Percentiles rank a stretch among this genome's conserved stretches.
Conservation (phyloP, 2,329 filamentous ascomycete genomes). For the Gliomastix tumulicola region DNA sequence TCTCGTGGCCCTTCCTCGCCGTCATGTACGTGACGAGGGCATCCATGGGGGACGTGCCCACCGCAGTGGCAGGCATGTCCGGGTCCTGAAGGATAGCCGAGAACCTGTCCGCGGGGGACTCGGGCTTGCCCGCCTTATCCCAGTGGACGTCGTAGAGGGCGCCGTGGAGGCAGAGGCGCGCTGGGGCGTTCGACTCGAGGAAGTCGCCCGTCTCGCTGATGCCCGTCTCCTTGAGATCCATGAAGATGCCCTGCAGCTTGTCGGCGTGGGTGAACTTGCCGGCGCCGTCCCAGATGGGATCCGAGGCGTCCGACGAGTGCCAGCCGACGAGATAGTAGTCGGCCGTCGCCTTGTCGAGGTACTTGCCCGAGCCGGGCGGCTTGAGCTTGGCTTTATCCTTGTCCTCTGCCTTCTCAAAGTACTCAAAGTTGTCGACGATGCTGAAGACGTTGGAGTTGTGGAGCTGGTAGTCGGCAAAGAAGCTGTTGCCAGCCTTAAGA, state of each 20-base stretch:
- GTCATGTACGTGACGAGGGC: conserved; percentile 23
- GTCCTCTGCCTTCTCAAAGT: conserved; percentile 8
- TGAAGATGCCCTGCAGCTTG: no score
- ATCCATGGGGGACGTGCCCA: conserved; percentile 31
- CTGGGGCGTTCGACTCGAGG: no score
- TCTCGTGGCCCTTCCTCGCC: conserved; percentile 13
- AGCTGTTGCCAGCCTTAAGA: conserved; percentile 16
- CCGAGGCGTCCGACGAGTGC: no score
- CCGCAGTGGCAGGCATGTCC: conserved; percentile 15
- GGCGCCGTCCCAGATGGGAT: no score
- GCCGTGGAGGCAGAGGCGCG: conserved; percentile 28
- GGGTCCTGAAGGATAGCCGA: conserved; percentile 10
- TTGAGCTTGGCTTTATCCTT: no score
- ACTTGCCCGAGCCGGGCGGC: no score
- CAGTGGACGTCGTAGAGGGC: conserved; percentile 29
- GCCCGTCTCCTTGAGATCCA: no score
- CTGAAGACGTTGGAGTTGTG: conserved; percentile 33
- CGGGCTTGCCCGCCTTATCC: conserved; percentile 18
- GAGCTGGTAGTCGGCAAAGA: conserved; percentile 31
- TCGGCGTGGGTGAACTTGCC: no score
- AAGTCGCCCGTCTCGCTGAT: no score
- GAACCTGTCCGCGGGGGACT: conserved; percentile 19
- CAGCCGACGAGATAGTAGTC: conserved; percentile 33
- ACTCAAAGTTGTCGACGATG: conserved; percentile 29
- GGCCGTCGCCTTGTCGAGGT: conserved; percentile 16